These are phyloP conservation scores for Akanthomyces uredinophilus DNA, from an alignment of 2,329 filamentous ascomycete species.

Conservation along the genomic window DNA sequence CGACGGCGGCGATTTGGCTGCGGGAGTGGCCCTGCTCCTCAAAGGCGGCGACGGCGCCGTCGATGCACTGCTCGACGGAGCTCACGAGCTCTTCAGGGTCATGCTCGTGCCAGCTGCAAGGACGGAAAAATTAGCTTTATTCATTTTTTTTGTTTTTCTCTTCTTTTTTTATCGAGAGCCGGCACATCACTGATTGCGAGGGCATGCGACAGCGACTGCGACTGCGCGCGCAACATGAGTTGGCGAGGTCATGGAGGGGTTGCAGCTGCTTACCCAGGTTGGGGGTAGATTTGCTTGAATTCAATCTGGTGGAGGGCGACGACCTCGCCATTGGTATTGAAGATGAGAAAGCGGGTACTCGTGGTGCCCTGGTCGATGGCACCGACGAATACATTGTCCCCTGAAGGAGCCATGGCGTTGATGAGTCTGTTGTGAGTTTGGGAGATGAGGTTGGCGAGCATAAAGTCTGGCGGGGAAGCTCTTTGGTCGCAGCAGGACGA, in stretches of 20 bases:
- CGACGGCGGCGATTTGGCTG: slow-evolving; percentile 66
- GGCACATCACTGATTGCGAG: not conserved
- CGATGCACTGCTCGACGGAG: slow-evolving; percentile 71
- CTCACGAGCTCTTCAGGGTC: slow-evolving; percentile 69
- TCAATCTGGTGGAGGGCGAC: slow-evolving; percentile 71
- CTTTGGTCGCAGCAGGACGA: slow-evolving; percentile 11
- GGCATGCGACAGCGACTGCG: not conserved
- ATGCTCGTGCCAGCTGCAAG: slow-evolving; percentile 74
- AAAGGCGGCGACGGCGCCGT: slow-evolving; percentile 66
- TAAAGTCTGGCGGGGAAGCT: slow-evolving; percentile 16
- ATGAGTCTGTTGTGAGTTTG: slow-evolving; percentile 18
- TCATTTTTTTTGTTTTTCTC: not conserved
- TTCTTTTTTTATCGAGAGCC: not conserved
- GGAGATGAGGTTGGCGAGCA: slow-evolving; percentile 23
- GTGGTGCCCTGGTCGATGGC: slow-evolving; percentile 79
- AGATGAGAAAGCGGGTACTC: slow-evolving; percentile 72
- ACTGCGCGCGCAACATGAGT: not conserved
- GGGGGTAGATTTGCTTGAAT: slow-evolving; percentile 68
- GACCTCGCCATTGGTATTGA: slow-evolving; percentile 64
- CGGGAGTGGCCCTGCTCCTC: slow-evolving; percentile 60
- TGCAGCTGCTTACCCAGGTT: slow-evolving; percentile 58
- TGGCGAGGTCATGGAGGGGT: slow-evolving; percentile 7
- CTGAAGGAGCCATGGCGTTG: slow-evolving; percentile 28
- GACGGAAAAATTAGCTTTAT: not conserved
- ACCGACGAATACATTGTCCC: slow-evolving; percentile 54